These are phyloP conservation scores for Neurospora intermedia DNA, from an alignment of 495 filamentous ascomycete genomes.

Conservation along the genomic window DNA sequence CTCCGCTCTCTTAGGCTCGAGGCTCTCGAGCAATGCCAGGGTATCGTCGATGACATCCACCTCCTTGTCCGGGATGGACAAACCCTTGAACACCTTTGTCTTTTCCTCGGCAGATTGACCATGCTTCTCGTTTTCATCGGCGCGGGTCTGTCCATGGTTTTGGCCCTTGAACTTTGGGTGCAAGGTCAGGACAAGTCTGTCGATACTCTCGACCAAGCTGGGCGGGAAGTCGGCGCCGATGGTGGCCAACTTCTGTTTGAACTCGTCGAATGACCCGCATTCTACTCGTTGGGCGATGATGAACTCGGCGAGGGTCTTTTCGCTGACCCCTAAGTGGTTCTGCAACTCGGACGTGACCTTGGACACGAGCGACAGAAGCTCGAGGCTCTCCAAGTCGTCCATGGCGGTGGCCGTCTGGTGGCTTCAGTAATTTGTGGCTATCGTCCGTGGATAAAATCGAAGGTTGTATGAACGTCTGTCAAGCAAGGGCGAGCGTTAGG, in stretches of 20 bases:
- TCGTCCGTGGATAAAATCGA: neutral
- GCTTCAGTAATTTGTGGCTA: neutral
- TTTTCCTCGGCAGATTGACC: conserved; percentile 45
- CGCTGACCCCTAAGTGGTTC: conserved; percentile 85
- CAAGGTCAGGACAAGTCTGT: conserved; percentile 78
- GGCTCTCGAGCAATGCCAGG: conserved; percentile 75
- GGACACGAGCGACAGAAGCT: conserved; percentile 85
- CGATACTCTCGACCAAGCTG: conserved; percentile 83
- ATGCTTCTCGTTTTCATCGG: conserved; percentile 32
- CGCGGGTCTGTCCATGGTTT: conserved; percentile 26
- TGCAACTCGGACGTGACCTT: conserved; percentile 90
- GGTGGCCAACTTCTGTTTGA: conserved; percentile 56
- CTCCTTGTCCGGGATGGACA: conserved; percentile 78
- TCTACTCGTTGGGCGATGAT: conserved; percentile 81
- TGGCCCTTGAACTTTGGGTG: conserved; percentile 69
- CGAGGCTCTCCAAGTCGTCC: conserved; percentile 84
- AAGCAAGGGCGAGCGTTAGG: neutral
- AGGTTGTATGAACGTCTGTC: neutral
- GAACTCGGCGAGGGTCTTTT: conserved; percentile 93
- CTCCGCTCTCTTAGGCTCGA: conserved; percentile 56
- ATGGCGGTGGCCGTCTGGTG: conserved; percentile 36
- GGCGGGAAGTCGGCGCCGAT: conserved; percentile 78
- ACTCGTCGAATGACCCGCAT: conserved; percentile 55
- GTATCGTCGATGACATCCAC: conserved; percentile 79
- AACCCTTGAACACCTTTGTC: conserved; percentile 73